These are phyloP conservation scores for Lachancea nothofagi DNA, from an alignment of 805 yeast species.

Conservation along the genomic window DNA sequence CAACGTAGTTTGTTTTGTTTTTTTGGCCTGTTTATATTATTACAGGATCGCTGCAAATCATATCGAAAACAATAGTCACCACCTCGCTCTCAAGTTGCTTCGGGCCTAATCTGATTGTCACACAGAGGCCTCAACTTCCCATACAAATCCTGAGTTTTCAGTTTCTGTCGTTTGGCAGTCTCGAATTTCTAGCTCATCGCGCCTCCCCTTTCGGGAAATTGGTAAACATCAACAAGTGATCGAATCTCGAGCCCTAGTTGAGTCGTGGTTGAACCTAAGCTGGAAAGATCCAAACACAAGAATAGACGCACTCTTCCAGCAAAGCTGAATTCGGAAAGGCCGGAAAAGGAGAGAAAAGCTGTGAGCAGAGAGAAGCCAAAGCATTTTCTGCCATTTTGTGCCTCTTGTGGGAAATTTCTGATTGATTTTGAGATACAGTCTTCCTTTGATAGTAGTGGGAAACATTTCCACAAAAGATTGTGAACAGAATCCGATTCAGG, in stretches of 20 bases:
- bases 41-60: no score
- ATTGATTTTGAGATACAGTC: not conserved
- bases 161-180: not conserved
- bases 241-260: conserved; percentile 4
- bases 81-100: no score
- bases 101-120: no score
- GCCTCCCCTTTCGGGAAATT: conserved; percentile 5
- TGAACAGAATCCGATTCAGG: conserved; percentile 9
- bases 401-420: conserved; percentile 2
- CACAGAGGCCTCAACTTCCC: no score
- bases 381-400: not conserved
- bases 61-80: no score
- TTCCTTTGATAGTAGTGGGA: not conserved
- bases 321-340: conserved; percentile 2
- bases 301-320: not conserved
- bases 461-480: conserved; percentile 6
- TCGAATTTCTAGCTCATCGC: conserved; percentile 2
- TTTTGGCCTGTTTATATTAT: no score
- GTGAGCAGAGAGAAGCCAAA: not conserved
- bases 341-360: not conserved
- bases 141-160: no score
- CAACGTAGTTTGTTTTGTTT: no score
- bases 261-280: conserved; percentile 7
- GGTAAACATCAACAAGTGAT: conserved; percentile 8
- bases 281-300: conserved; percentile 7